Conservation (phyloP, 2,329 filamentous ascomycete genomes). For the Coniochaeta sp. region DNA sequence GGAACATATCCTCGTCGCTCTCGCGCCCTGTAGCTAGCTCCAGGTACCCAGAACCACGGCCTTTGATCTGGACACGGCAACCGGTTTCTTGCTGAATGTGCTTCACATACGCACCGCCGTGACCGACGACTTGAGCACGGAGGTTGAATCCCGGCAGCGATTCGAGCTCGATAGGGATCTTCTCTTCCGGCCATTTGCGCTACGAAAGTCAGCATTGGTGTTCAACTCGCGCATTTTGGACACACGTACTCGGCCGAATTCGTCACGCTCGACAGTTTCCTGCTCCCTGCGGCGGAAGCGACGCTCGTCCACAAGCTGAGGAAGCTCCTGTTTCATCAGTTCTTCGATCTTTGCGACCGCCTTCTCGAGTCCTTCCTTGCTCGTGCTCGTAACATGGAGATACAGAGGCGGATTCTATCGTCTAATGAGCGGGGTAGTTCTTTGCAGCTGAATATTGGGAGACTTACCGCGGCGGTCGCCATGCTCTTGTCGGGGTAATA, state of each 20-base stretch:
- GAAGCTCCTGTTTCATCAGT: slow-evolving; percentile 91
- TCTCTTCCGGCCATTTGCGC: slow-evolving; percentile 99
- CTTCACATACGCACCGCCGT: slow-evolving; percentile 92
- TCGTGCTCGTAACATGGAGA: slow-evolving; percentile 89
- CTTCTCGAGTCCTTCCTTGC: slow-evolving; percentile 83
- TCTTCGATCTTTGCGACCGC: slow-evolving; percentile 87
- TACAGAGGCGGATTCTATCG: slow-evolving; percentile 86
- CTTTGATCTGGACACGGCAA: slow-evolving; percentile 97
- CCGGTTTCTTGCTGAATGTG: slow-evolving; percentile 94
- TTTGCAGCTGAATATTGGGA: not conserved
- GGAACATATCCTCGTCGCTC: slow-evolving; percentile 93
- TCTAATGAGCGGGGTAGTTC: slow-evolving; percentile 8
- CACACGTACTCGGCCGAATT: slow-evolving; percentile 69
- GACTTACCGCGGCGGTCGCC: slow-evolving; percentile 82
- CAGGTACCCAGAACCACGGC: slow-evolving; percentile 87
- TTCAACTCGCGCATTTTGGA: too few relatives aligned
- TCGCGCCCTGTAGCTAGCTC: slow-evolving; percentile 83
- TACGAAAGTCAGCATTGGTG: slow-evolving; percentile 26
- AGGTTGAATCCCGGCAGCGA: slow-evolving; percentile 92
- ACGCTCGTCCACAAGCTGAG: slow-evolving; percentile 82
- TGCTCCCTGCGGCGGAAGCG: slow-evolving; percentile 41
- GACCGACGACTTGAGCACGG: slow-evolving; percentile 90
- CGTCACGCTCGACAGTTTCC: slow-evolving; percentile 65
- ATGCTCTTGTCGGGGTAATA: slow-evolving; percentile 98
- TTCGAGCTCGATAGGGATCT: slow-evolving; percentile 84